Percentiles rank a stretch among this genome's conserved stretches.
Evolutionary conservation across 2,329 filamentous ascomycete genomes (phyloP).

Genomic region (Colletotrichum sublineola): DNA sequence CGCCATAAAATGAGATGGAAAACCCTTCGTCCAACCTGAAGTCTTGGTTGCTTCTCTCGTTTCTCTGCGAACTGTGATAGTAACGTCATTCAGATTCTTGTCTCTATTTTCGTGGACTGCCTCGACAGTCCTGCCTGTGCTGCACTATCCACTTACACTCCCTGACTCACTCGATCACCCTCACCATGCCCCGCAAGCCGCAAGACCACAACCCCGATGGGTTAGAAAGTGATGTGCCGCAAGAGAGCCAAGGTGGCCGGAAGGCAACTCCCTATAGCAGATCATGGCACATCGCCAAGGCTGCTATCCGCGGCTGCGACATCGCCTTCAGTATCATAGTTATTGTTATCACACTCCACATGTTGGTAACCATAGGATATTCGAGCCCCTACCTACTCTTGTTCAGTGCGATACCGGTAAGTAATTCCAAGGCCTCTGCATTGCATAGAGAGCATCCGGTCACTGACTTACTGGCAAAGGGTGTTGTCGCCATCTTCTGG

Average conservation of each 20-base stretch:
- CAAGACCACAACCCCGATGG: slow-evolving; percentile 15
- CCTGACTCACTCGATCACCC: background rate
- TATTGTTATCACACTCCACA: slow-evolving; percentile 28
- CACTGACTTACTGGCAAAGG: slow-evolving; percentile 46
- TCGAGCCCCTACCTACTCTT: background rate
- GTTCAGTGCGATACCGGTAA: slow-evolving; percentile 22
- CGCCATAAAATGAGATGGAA: slow-evolving; percentile 30
- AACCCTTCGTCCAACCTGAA: slow-evolving; percentile 5
- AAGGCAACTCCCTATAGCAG: slow-evolving; percentile 32
- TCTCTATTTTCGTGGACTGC: background rate
- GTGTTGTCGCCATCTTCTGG: slow-evolving; percentile 53
- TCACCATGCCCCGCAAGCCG: slow-evolving; percentile 11
- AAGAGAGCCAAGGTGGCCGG: slow-evolving; percentile 22
- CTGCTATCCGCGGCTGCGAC: slow-evolving; percentile 47
- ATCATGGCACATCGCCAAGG: slow-evolving; percentile 49
- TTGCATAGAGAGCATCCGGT: background rate
- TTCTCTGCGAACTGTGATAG: background rate
- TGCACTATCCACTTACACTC: background rate
- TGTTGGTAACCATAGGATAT: background rate
- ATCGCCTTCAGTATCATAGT: slow-evolving; percentile 47
- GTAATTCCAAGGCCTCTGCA: background rate
- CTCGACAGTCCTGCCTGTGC: background rate
- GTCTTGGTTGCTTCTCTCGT: slow-evolving; percentile 1
- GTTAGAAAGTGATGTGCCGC: slow-evolving; percentile 31
- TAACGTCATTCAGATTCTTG: background rate